These are phyloP conservation scores for Penicillium sp. DNA, from an alignment of 2,329 filamentous ascomycete species.

Conservation along the genomic window DNA sequence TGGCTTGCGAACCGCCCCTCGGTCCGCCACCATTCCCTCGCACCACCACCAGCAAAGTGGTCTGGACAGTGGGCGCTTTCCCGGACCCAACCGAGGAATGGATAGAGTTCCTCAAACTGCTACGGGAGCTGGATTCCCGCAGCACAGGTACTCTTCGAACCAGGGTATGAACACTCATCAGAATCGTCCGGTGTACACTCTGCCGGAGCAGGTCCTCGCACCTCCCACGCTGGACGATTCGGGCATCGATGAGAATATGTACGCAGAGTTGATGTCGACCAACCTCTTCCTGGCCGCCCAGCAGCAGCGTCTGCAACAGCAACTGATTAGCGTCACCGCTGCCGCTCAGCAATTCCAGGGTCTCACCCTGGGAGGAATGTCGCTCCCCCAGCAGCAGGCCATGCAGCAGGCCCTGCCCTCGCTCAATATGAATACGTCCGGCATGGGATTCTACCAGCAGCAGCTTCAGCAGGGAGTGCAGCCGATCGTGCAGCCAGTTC, in stretches of 20 bases:
- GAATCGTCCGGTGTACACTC: conserved; percentile 57
- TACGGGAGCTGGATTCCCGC: conserved; percentile 51
- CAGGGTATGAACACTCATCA: conserved; percentile 35
- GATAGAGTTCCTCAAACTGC: conserved; percentile 56
- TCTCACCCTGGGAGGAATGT: conserved; percentile 57
- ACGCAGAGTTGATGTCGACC: conserved; percentile 83
- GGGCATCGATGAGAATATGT: conserved; percentile 77
- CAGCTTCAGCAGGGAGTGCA: conserved; percentile 63
- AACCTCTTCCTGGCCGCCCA: conserved; percentile 91
- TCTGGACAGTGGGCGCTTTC: conserved; percentile 47
- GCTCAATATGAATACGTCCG: conserved; percentile 48
- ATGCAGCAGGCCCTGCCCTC: conserved; percentile 51
- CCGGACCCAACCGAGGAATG: conserved; percentile 40
- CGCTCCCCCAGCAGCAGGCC: conserved; percentile 45
- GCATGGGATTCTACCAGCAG: conserved; percentile 58
- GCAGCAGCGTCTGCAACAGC: conserved; percentile 91
- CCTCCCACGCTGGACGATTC: conserved; percentile 72
- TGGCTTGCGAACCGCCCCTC: conserved; percentile 86
- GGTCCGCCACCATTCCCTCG: conserved; percentile 69
- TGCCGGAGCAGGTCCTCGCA: conserved; percentile 66
- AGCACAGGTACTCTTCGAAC: conserved; percentile 37
- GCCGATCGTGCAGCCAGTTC: conserved; percentile 58
- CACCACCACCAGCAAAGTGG: conserved; percentile 54
- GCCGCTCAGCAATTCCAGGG: conserved; percentile 78
- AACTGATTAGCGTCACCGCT: conserved; percentile 76